Percentiles rank a stretch among this genome's conserved stretches.
These are phyloP conservation scores for Penicillium antarcticum DNA, from an alignment of 495 filamentous ascomycete genomes.

Conservation along the genomic window DNA sequence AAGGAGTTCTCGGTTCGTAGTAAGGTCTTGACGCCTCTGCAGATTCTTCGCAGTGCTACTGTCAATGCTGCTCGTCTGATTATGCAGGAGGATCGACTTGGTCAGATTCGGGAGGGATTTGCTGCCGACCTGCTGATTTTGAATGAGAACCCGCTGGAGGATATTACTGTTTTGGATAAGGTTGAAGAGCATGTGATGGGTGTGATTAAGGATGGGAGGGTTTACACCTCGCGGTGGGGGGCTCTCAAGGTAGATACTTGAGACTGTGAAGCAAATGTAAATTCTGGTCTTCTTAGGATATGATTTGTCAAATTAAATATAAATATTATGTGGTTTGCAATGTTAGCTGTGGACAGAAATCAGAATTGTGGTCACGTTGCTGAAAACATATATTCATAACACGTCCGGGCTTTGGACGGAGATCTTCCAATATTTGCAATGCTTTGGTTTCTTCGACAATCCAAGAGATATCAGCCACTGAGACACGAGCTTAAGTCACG, in stretches of 20 bases:
- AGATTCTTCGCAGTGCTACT: slow-evolving; percentile 50
- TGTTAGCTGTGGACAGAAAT: too few species aligned
- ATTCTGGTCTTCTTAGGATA: background rate
- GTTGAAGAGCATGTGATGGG: slow-evolving; percentile 40
- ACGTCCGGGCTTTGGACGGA: too few species aligned
- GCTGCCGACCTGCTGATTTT: slow-evolving; percentile 42
- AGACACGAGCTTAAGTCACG: too few species aligned
- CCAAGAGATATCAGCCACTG: too few species aligned
- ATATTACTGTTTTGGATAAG: slow-evolving; percentile 46
- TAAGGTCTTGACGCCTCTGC: slow-evolving; percentile 34
- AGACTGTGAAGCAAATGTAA: background rate
- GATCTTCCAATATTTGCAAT: too few species aligned
- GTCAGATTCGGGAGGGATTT: slow-evolving; percentile 38
- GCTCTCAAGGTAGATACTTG: background rate
- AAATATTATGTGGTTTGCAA: too few species aligned
- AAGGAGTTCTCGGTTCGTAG: slow-evolving; percentile 47
- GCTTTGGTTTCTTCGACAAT: too few species aligned
- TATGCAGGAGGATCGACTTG: slow-evolving; percentile 37
- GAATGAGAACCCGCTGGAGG: slow-evolving; percentile 45
- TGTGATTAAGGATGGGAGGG: slow-evolving; percentile 48
- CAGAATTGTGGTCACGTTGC: too few species aligned
- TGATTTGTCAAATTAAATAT: too few species aligned
- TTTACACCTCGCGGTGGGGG: slow-evolving; percentile 13
- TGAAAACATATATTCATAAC: too few species aligned
- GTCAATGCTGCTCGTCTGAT: slow-evolving; percentile 45